Conservation (phyloP, 2,329 filamentous ascomycete genomes). For the Zymoseptoria ardabiliae region DNA sequence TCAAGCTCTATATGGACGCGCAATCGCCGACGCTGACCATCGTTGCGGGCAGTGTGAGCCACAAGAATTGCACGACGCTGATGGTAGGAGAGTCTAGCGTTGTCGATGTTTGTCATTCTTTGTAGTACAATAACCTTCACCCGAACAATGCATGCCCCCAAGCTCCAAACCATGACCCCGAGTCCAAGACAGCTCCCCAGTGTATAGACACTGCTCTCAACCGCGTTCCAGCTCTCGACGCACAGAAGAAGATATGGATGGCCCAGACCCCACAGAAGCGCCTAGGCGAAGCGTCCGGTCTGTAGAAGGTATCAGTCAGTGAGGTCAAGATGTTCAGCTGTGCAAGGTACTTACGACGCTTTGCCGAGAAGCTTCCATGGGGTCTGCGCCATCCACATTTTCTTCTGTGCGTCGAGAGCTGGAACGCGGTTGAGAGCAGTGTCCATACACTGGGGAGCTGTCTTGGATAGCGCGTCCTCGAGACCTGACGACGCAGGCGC, state of each 20-base stretch:
- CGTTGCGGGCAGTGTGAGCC: no score
- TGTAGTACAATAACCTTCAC: no score
- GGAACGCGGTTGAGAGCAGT: slow-evolving; percentile 73
- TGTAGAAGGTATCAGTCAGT: no score
- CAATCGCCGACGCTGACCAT: no score
- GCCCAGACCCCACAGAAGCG: slow-evolving; percentile 65
- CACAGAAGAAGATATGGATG: slow-evolving; percentile 76
- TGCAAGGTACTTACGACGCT: no score
- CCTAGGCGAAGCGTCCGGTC: slow-evolving; percentile 43
- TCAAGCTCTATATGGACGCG: no score
- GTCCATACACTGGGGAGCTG: slow-evolving; percentile 83
- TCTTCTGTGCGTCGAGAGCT: slow-evolving; percentile 72
- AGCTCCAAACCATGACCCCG: slow-evolving; percentile 33
- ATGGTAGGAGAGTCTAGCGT: no score
- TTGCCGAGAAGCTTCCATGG: slow-evolving; percentile 64
- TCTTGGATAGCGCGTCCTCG: slow-evolving; percentile 64
- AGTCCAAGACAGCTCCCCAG: slow-evolving; percentile 77
- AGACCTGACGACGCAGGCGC: no score
- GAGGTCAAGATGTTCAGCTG: no score
- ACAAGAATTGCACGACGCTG: no score
- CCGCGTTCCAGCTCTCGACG: slow-evolving; percentile 68
- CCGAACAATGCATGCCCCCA: no score
- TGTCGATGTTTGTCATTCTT: no score
- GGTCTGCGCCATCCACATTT: slow-evolving; percentile 68
- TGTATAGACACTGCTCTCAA: slow-evolving; percentile 84